A percentile compares a stretch with the other conserved stretches of the same genome.
Evolutionary conservation across 2,329 filamentous ascomycete genomes (phyloP).

Genomic region (Aspergillus sp.): DNA sequence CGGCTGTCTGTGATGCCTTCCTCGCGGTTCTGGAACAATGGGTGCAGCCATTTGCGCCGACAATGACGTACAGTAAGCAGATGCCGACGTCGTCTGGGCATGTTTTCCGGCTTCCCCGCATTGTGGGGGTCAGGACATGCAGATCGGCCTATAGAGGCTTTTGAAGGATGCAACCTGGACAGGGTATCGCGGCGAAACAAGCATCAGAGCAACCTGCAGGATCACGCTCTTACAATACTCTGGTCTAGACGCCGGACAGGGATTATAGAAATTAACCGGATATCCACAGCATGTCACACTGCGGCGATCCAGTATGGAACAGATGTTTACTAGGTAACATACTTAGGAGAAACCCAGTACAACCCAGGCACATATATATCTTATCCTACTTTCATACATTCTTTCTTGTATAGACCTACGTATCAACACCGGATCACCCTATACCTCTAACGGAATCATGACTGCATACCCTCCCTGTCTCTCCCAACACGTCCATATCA

Average conservation of each 20-base stretch:
- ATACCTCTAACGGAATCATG: background rate
- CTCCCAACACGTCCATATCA: slow-evolving; percentile 1
- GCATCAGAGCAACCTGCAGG: background rate
- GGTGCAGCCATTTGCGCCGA: slow-evolving; percentile 36
- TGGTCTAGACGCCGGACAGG: background rate
- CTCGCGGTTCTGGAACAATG: slow-evolving; percentile 36
- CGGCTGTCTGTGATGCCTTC: slow-evolving; percentile 37
- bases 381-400: background rate
- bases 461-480: background rate
- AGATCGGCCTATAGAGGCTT: too few relatives aligned
- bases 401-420: background rate
- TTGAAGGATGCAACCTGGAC: too few relatives aligned
- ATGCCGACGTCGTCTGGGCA: slow-evolving; percentile 39
- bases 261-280: background rate
- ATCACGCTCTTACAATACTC: background rate
- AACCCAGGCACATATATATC: background rate
- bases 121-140: background rate
- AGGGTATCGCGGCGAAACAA: background rate
- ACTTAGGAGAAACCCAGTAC: too few relatives aligned
- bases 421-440: background rate
- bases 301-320: background rate
- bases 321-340: too few relatives aligned
- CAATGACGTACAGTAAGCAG: slow-evolving; percentile 34
- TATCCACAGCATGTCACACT: background rate
- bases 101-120: slow-evolving; percentile 15